Percentiles rank a stretch among this genome's conserved stretches.
phyloP scores from a whole-genome alignment of 805 yeast genomes.

The Cyberlindnera suaveolens region DNA sequence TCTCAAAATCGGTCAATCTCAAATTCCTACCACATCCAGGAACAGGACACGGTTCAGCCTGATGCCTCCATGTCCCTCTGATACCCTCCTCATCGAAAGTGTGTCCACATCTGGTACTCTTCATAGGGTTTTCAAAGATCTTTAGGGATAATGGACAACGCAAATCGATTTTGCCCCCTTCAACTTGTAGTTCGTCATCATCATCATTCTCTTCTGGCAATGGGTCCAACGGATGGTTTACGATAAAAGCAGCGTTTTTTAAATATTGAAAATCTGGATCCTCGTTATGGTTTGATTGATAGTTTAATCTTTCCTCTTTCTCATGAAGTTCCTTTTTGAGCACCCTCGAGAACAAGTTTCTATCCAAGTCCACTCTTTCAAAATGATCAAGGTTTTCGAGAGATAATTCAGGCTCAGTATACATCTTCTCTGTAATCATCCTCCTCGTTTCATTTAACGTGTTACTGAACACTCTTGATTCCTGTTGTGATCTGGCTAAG shows the following conservation, averaged over 20 bases:
- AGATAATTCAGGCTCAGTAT: slow-evolving; percentile 10
- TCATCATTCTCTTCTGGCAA: slow-evolving; percentile 41
- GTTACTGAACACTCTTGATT: slow-evolving; percentile 7
- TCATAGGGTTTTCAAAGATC: slow-evolving; percentile 47
- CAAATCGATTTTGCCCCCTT: slow-evolving; percentile 66
- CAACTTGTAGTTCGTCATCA: slow-evolving; percentile 57
- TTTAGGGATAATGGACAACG: slow-evolving; percentile 61
- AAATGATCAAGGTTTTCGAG: slow-evolving; percentile 8
- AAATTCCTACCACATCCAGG: slow-evolving; percentile 38
- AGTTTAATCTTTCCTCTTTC: not conserved
- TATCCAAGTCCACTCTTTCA: not conserved
- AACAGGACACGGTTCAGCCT: slow-evolving; percentile 43
- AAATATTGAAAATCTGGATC: slow-evolving; percentile 21
- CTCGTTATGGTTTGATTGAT: not conserved
- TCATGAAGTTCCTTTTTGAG: slow-evolving; percentile 3
- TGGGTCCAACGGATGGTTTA: slow-evolving; percentile 56
- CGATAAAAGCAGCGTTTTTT: slow-evolving; percentile 40
- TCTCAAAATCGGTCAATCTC: slow-evolving; percentile 29
- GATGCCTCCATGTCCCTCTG: slow-evolving; percentile 25
- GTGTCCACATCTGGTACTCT: slow-evolving; percentile 54
- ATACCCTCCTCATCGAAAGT: slow-evolving; percentile 50
- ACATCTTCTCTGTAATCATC: not conserved
- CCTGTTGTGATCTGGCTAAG: slow-evolving; percentile 11
- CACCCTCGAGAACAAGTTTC: slow-evolving; percentile 7
- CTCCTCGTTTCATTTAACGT: slow-evolving; percentile 13